These are phyloP conservation scores for Penicillium macrosclerotiorum DNA, from an alignment of 495 filamentous ascomycete species.

Conservation along the genomic window DNA sequence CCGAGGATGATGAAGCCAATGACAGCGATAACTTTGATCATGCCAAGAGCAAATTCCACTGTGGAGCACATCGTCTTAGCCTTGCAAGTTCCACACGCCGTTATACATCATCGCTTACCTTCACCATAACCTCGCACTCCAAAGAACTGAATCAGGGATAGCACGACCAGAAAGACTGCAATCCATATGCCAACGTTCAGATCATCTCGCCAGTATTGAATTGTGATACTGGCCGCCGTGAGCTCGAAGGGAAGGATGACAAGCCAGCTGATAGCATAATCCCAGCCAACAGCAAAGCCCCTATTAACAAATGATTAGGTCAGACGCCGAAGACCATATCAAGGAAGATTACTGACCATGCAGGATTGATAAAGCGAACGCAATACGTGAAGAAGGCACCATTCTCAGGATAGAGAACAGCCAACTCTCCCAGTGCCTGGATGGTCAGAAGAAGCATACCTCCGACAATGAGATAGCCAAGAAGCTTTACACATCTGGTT, in stretches of 20 bases:
- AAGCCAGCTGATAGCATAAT: conserved; percentile 73
- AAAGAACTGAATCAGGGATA: conserved; percentile 43
- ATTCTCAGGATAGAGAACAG: conserved; percentile 66
- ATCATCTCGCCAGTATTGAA: conserved; percentile 66
- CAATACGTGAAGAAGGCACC: conserved; percentile 60
- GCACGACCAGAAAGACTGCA: conserved; percentile 57
- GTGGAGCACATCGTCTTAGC: conserved; percentile 23
- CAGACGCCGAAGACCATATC: not conserved
- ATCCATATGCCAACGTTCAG: conserved; percentile 61
- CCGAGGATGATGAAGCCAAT: conserved; percentile 70
- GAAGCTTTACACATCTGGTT: conserved; percentile 24
- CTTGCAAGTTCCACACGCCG: too few relatives aligned
- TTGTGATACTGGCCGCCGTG: conserved; percentile 73
- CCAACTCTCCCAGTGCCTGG: conserved; percentile 68
- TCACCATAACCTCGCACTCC: conserved; percentile 72
- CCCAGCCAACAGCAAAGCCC: conserved; percentile 58
- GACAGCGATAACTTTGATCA: conserved; percentile 56
- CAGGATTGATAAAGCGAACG: conserved; percentile 54
- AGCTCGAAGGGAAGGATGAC: conserved; percentile 58
- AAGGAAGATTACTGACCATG: conserved; percentile 37
- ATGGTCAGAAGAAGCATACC: conserved; percentile 55
- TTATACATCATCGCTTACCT: too few relatives aligned
- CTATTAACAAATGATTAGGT: conserved; percentile 12
- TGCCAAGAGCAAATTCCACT: conserved; percentile 45
- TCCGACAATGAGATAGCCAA: conserved; percentile 52